Evolutionary conservation across 176 grass and related monocot species (phyloP).

Genomic region (Lolium rigidum): DNA sequence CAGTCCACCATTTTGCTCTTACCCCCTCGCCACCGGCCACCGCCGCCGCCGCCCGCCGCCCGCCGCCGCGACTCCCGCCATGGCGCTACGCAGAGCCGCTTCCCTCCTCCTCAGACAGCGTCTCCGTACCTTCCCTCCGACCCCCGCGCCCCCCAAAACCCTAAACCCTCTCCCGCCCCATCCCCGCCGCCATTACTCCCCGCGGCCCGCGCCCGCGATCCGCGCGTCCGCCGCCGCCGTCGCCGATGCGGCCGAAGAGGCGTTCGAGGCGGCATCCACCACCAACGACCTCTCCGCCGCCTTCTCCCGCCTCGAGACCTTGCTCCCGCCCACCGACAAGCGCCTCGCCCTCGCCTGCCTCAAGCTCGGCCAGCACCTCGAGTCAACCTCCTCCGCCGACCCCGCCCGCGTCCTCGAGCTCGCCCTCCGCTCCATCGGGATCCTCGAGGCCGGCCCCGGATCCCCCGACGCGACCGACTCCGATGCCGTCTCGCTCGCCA

Average conservation of each 20-base stretch:
- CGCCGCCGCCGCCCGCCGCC: conserved; percentile 5
- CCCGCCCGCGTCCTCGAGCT: conserved; percentile 63
- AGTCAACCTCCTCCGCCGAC: conserved; percentile 52
- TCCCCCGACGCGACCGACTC: conserved; percentile 31
- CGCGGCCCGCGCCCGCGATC: conserved; percentile 34
- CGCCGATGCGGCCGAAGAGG: conserved; percentile 58
- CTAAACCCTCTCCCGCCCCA: conserved; percentile 23
- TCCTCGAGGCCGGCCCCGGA: conserved; percentile 57
- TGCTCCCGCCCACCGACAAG: conserved; percentile 58
- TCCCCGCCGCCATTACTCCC: conserved; percentile 54
- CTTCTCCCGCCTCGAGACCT: conserved; percentile 64
- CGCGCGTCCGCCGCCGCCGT: conserved; percentile 29
- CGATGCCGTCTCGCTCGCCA: conserved; percentile 76
- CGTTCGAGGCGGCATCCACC: conserved; percentile 69
- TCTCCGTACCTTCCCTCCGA: not conserved
- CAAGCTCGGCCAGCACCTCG: conserved; percentile 96
- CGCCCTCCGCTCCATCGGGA: conserved; percentile 64
- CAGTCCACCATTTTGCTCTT: not conserved
- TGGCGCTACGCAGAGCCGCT: conserved; percentile 49
- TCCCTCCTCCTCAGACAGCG: conserved; percentile 51
- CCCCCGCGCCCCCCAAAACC: conserved; percentile 6
- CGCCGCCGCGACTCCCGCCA: not conserved
- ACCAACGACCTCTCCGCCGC: conserved; percentile 61
- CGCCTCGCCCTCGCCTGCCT: conserved; percentile 90
- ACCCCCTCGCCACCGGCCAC: not conserved